phyloP scores from a whole-genome alignment of 1,284 basidiomycete species.

The Boletus coffeatus region DNA sequence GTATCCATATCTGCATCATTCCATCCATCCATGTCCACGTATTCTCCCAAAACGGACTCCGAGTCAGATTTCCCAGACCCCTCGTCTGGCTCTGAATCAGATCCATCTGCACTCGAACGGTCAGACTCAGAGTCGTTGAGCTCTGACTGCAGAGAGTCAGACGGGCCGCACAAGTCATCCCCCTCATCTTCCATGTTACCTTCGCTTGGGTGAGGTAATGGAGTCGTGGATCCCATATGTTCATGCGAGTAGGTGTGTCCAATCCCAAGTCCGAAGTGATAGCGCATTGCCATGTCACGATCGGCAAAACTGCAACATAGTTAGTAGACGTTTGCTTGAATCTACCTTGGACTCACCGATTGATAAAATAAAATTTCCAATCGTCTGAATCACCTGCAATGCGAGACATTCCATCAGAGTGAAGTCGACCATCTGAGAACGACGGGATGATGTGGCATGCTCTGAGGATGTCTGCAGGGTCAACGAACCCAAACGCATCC shows the following conservation, averaged over 20 bases:
- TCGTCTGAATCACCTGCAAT: neutral
- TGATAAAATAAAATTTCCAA: neutral
- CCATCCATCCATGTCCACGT: neutral
- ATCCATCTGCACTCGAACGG: neutral
- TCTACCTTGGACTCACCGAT: neutral
- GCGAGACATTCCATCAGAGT: neutral
- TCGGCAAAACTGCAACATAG: neutral
- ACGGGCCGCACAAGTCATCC: neutral
- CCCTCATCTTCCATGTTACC: neutral
- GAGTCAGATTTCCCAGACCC: neutral
- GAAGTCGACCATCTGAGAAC: neutral
- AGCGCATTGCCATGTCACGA: neutral
- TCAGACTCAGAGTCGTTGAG: neutral
- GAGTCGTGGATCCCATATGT: neutral
- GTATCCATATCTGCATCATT: neutral
- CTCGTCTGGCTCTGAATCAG: neutral
- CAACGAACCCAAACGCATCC: neutral
- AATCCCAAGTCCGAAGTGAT: neutral
- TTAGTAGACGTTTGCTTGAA: neutral
- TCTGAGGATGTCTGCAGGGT: neutral
- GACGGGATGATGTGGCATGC: neutral
- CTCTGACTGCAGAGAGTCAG: neutral
- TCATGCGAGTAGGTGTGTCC: neutral
- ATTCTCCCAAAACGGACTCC: neutral
- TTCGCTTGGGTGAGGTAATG: neutral